Conservation (phyloP, 441 rosid species). For the Euphorbia celastroides region DNA sequence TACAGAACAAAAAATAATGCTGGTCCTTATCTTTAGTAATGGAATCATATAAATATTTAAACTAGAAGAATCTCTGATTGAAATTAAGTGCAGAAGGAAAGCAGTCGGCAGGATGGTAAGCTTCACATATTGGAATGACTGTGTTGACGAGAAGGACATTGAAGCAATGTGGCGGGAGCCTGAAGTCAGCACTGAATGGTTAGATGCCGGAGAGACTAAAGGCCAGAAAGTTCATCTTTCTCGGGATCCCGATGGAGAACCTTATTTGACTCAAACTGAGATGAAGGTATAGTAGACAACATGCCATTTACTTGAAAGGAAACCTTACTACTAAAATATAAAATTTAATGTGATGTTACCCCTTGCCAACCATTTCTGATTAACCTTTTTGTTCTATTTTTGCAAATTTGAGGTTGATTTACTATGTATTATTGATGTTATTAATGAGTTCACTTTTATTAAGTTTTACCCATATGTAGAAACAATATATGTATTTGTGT, state of each 20-base stretch:
- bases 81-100: background rate
- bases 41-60: too few relatives aligned
- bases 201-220: conserved; percentile 72
- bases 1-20: background rate
- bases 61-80: too few relatives aligned
- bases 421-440: too few relatives aligned
- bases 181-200: conserved; percentile 75
- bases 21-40: background rate
- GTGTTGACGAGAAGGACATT: conserved; percentile 58
- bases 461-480: too few relatives aligned
- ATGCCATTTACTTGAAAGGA: background rate
- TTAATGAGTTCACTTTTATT: too few relatives aligned
- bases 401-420: too few relatives aligned
- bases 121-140: conserved; percentile 88
- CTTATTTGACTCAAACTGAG: conserved; percentile 84
- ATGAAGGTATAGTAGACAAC: conserved; percentile 57
- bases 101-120: conserved; percentile 47
- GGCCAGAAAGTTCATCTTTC: conserved; percentile 89
- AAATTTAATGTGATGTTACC: background rate
- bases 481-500: too few relatives aligned
- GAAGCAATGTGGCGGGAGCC: conserved; percentile 82
- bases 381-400: too few relatives aligned
- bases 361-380: too few relatives aligned
- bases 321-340: background rate
- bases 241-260: conserved; percentile 90